A percentile compares a stretch with the other conserved stretches of the same genome.
Conservation (phyloP, 1,139 yeast species). For the Suhomyces panamericanus region DNA sequence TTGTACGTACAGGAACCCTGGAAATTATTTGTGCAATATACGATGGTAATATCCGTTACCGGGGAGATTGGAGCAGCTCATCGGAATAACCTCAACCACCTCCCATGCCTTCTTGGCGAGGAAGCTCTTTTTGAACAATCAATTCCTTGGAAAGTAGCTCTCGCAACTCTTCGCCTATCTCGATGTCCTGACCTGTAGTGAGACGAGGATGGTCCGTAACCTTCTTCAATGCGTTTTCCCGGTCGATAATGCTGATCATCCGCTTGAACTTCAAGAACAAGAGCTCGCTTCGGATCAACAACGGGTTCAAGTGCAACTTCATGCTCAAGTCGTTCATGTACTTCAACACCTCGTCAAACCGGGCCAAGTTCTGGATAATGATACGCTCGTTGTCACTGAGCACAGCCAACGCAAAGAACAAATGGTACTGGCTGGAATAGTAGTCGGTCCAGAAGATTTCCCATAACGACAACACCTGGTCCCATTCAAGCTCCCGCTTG, state of each 20-base stretch:
- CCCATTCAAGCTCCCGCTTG: constrained; percentile 86
- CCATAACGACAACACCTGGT: constrained; percentile 80
- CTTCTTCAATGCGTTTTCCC: constrained; percentile 42
- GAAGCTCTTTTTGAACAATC: constrained; percentile 65
- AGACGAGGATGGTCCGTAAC: constrained; percentile 2
- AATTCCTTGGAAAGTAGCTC: constrained; percentile 57
- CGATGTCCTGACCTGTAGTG: constrained; percentile 16
- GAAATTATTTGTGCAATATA: too few species aligned
- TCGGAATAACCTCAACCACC: constrained; percentile 35
- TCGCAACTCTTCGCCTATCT: constrained; percentile 53
- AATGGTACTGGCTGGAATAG: constrained; percentile 80
- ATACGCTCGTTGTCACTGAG: constrained; percentile 83
- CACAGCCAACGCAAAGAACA: constrained; percentile 83
- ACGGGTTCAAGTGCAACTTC: constrained; percentile 69
- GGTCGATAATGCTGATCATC: constrained; percentile 74
- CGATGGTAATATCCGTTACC: background rate
- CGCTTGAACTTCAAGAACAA: constrained; percentile 77
- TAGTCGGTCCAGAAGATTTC: constrained; percentile 89
- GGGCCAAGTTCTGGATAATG: constrained; percentile 67
- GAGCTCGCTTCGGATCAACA: constrained; percentile 77
- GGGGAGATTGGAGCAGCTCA: background rate
- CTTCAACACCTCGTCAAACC: constrained; percentile 88
- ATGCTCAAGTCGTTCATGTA: constrained; percentile 89
- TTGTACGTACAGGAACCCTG: background rate
- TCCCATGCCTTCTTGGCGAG: constrained; percentile 50